Conservation (phyloP, 2,329 filamentous ascomycete species). For the Xylariaceae sp. region DNA sequence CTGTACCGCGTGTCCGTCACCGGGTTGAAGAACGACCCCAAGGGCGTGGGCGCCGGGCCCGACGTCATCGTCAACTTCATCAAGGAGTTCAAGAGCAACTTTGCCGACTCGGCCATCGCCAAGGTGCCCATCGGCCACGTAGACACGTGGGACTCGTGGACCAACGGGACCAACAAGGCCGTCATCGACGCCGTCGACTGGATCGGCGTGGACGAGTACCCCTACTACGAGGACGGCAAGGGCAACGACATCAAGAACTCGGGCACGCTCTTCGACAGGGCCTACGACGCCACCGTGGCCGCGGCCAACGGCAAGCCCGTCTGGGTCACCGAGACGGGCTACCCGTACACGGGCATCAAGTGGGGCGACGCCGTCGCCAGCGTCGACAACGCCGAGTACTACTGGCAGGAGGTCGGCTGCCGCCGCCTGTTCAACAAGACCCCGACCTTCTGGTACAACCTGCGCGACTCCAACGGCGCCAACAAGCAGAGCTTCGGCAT, state of each 20-base stretch:
- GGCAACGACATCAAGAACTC: constrained; percentile 39
- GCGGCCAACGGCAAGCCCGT: constrained; percentile 52
- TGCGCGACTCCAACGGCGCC: constrained; percentile 28
- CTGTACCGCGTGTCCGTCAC: constrained; percentile 44
- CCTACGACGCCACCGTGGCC: constrained; percentile 29
- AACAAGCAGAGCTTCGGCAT: constrained; percentile 22
- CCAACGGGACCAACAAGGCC: constrained; percentile 41
- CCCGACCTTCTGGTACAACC: constrained; percentile 33
- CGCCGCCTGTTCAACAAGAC: constrained; percentile 21
- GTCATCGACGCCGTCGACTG: constrained; percentile 49
- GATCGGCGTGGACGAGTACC: constrained; percentile 48
- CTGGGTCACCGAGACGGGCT: constrained; percentile 60
- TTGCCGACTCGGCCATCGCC: constrained; percentile 33
- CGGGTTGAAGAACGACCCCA: constrained; percentile 23
- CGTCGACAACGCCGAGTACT: constrained; percentile 40
- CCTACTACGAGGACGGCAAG: constrained; percentile 44
- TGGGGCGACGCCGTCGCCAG: constrained; percentile 41
- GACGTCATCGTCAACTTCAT: constrained; percentile 52
- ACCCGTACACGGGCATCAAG: constrained; percentile 45
- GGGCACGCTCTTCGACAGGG: constrained; percentile 37
- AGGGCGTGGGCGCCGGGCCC: constrained; percentile 31
- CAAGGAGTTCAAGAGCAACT: constrained; percentile 45
- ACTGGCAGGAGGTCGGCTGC: constrained; percentile 31
- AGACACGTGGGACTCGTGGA: constrained; percentile 50
- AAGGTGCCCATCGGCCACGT: constrained; percentile 46